A percentile compares a stretch with the other conserved stretches of the same genome.
Conservation (phyloP, 306 rosid genomes). For the cucumber (Cucumis sativus) region Cucumber_9930_V3 NC_026659.2:17477501-17478000, state of each 20-base stretch:
- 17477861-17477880: neutral
- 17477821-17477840: neutral
- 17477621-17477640: conserved; percentile 61
- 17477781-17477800: conserved; percentile 52
- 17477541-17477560: conserved; percentile 71
- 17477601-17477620: conserved; percentile 90
- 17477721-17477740: neutral
- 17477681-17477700: neutral
- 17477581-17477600: conserved; percentile 64
- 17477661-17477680: conserved; percentile 30
- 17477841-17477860: neutral
- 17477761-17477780: conserved; percentile 72
- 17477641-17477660: conserved; percentile 52
- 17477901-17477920: neutral
- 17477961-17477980: neutral
- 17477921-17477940: neutral
- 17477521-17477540: conserved; percentile 44
- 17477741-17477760: conserved; percentile 57
- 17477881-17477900: neutral
- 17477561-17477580: conserved; percentile 55
- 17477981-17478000: neutral
- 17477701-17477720: neutral
- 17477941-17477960: neutral
- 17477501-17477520: neutral
- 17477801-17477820: conserved; percentile 49